Percentiles rank a stretch among this genome's conserved stretches.
phyloP scores from a whole-genome alignment of 78 protist genomes.

The Polysphondylium violaceum region DNA sequence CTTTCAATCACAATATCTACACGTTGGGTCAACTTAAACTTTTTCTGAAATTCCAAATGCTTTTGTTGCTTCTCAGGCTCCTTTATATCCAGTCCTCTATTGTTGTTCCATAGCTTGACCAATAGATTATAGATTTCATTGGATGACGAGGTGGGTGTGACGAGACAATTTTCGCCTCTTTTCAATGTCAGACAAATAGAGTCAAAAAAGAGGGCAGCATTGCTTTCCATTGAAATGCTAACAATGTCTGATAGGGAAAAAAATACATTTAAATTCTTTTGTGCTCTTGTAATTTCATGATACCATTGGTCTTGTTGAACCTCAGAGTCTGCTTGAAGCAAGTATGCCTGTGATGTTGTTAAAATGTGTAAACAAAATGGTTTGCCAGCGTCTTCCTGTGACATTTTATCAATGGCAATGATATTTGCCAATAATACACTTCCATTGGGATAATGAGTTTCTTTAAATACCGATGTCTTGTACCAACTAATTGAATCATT shows the following conservation, averaged over 20 bases:
- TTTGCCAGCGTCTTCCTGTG: slow-evolving; percentile 1
- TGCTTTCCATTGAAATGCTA: slow-evolving; percentile 33
- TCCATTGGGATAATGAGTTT: slow-evolving; percentile 65
- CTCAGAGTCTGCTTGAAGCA: slow-evolving; percentile 53
- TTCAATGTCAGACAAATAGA: slow-evolving; percentile 43
- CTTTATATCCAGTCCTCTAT: neutral
- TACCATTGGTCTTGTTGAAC: slow-evolving; percentile 57
- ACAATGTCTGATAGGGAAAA: slow-evolving; percentile 35
- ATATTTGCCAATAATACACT: slow-evolving; percentile 20
- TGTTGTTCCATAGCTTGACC: slow-evolving; percentile 10
- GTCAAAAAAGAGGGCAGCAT: slow-evolving; percentile 64
- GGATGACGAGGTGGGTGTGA: slow-evolving; percentile 25
- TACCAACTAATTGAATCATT: slow-evolving; percentile 50
- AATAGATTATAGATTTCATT: slow-evolving; percentile 25
- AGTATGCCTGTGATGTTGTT: slow-evolving; percentile 17
- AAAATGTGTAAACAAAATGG: slow-evolving; percentile 50
- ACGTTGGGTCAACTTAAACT: slow-evolving; percentile 36
- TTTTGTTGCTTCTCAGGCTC: slow-evolving; percentile 8
- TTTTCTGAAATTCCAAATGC: slow-evolving; percentile 46
- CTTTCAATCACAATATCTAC: slow-evolving; percentile 16
- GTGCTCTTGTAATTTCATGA: slow-evolving; percentile 23
- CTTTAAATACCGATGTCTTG: slow-evolving; percentile 23
- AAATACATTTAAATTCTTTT: slow-evolving; percentile 27
- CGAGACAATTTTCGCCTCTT: slow-evolving; percentile 53
- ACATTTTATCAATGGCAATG: slow-evolving; percentile 11